These are phyloP conservation scores for Pueraria montana DNA, from an alignment of 306 rosid species.

Conservation along the genomic window DNA sequence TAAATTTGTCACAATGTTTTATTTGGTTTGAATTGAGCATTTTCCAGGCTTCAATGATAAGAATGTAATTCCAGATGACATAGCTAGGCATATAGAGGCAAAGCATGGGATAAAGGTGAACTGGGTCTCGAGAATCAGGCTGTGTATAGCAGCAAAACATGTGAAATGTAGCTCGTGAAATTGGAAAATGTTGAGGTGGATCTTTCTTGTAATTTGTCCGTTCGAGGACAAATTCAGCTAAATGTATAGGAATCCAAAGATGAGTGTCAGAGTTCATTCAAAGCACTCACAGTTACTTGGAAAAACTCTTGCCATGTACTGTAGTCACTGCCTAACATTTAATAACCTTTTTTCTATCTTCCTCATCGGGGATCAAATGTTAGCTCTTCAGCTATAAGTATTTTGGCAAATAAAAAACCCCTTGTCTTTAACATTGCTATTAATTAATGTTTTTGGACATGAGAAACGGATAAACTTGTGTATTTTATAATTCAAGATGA, in stretches of 20 bases:
- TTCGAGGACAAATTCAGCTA: constrained; percentile 38
- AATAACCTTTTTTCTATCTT: constrained; percentile 34
- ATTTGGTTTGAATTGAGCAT: background rate
- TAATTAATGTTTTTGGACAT: background rate
- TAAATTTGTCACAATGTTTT: background rate
- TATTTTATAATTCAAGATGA: background rate
- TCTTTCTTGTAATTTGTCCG: constrained; percentile 44
- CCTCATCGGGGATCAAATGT: background rate
- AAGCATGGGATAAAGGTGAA: constrained; percentile 62
- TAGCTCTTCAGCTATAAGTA: background rate
- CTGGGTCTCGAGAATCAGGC: constrained; percentile 79
- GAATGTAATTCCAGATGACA: constrained; percentile 40
- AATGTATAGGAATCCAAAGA: constrained; percentile 65
- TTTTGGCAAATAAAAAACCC: background rate
- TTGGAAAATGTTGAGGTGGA: constrained; percentile 73
- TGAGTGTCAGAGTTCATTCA: constrained; percentile 63
- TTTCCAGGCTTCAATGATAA: background rate
- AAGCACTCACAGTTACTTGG: constrained; percentile 46
- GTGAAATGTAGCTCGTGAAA: constrained; percentile 93
- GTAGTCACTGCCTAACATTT: constrained; percentile 61
- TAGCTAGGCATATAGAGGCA: constrained; percentile 2
- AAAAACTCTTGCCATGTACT: constrained; percentile 41
- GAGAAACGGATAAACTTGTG: background rate
- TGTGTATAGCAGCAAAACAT: constrained; percentile 72
- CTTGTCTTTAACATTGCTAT: background rate